Percentiles rank a stretch among this genome's conserved stretches.
Evolutionary conservation across 148 eudicot genomes (phyloP).

Genomic region (Vaccinium vitisidaea): DNA sequence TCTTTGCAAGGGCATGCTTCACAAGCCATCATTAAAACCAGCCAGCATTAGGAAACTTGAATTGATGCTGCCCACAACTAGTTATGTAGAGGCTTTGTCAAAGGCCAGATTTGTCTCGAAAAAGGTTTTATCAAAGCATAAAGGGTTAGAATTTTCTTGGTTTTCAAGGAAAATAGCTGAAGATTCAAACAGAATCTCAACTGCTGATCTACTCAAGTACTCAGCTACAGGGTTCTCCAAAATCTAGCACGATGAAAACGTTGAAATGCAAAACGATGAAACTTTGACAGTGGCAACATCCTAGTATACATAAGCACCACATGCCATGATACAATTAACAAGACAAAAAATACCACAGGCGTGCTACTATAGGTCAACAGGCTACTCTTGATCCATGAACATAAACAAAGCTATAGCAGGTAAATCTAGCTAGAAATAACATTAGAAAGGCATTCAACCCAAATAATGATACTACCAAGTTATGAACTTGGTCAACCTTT

Average conservation of each 20-base stretch:
- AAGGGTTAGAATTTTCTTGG: neutral
- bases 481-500: neutral
- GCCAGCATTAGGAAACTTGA: neutral
- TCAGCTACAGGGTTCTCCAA: neutral
- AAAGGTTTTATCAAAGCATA: neutral
- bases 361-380: neutral
- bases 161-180: neutral
- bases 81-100: neutral
- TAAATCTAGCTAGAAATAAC: neutral
- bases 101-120: neutral
- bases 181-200: neutral
- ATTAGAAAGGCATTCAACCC: neutral
- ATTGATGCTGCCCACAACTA: conserved; percentile 5
- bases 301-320: neutral
- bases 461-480: neutral
- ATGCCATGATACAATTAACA: neutral
- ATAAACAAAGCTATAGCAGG: neutral
- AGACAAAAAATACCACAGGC: neutral
- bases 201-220: neutral
- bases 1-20: neutral
- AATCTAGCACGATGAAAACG: neutral
- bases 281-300: neutral
- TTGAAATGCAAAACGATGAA: neutral
- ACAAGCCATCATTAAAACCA: neutral
- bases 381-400: neutral